Percentiles rank a stretch among this genome's conserved stretches.
Conservation (phyloP, 2,329 filamentous ascomycete genomes). For the Aureobasidium pullulans region DNA sequence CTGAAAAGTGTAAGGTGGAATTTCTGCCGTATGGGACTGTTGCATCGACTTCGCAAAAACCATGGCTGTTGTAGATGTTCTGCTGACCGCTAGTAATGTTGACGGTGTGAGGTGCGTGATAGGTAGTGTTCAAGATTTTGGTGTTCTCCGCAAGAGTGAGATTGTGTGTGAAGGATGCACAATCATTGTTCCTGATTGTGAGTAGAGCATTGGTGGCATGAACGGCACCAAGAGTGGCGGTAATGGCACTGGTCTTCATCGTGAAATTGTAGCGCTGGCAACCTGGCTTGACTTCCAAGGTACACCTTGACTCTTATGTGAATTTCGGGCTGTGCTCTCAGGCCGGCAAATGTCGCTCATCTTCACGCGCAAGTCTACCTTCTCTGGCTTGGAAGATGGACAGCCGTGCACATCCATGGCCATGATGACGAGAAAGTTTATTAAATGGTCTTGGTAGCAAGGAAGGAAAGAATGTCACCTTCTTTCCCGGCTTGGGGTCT, state of each 20-base stretch:
- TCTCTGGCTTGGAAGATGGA: neutral
- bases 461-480: neutral
- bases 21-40: slow-evolving; percentile 20
- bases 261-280: neutral
- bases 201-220: neutral
- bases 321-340: neutral
- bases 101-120: slow-evolving; percentile 15
- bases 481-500: neutral
- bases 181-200: slow-evolving; percentile 3
- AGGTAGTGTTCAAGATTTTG: slow-evolving; percentile 18
- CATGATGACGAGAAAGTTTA: neutral
- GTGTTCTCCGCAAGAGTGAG: slow-evolving; percentile 14
- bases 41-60: slow-evolving; percentile 23
- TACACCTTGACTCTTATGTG: neutral
- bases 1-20: slow-evolving; percentile 20
- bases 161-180: slow-evolving; percentile 2
- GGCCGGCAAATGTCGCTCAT: neutral
- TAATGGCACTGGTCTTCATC: neutral
- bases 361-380: neutral
- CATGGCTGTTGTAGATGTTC: slow-evolving; percentile 17
- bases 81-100: slow-evolving; percentile 16
- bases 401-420: neutral
- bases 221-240: neutral
- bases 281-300: neutral
- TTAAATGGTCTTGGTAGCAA: neutral